Evolutionary conservation across 2,329 filamentous ascomycete genomes (phyloP).

Genomic region (Botrytis paeoniae): DNA sequence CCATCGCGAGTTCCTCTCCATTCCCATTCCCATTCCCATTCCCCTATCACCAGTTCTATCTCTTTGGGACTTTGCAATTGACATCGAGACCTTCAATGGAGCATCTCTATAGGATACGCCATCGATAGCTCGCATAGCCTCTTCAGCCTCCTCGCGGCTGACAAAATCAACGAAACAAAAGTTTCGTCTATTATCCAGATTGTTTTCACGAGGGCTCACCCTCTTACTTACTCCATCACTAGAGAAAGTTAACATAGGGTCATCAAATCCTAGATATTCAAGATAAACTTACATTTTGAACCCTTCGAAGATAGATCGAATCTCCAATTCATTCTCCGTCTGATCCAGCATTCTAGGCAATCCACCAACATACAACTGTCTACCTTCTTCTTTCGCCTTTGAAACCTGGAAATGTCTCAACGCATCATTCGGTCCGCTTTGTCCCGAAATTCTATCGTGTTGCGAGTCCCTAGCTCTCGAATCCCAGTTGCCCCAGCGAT

Average conservation of each 20-base stretch:
- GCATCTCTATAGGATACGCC: not conserved
- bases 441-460: not conserved
- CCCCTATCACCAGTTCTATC: not conserved
- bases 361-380: not conserved
- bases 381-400: not conserved
- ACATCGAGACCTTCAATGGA: not conserved
- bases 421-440: not conserved
- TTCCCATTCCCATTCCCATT: not conserved
- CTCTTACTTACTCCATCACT: conserved; percentile 6
- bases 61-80: not conserved
- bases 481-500: conserved; percentile 6
- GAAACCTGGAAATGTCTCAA: not conserved
- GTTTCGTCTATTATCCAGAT: not conserved
- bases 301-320: not conserved
- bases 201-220: not conserved
- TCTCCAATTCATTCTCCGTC: not conserved
- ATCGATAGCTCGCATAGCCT: not conserved
- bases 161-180: conserved; percentile 7
- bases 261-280: fast-evolving
- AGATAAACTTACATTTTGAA: not conserved
- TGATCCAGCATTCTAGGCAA: conserved; percentile 13
- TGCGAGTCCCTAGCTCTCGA: not conserved
- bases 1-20: not conserved
- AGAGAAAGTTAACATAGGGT: not conserved
- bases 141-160: not conserved